Conservation (phyloP, 768 basidiomycete species). For the Mycena sanguinolenta region DNA sequence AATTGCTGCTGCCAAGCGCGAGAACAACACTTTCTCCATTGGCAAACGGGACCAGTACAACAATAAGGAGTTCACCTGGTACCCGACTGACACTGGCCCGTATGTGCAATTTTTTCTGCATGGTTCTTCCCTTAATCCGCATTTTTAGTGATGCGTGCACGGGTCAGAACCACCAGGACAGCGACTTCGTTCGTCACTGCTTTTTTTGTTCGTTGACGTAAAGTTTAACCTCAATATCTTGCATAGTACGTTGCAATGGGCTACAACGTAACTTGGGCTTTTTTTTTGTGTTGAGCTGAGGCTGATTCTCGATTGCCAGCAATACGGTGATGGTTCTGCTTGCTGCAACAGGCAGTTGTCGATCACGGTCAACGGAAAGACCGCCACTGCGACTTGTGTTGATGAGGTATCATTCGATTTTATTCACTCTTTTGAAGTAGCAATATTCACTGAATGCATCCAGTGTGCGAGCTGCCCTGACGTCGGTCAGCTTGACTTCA, state of each 20-base stretch:
- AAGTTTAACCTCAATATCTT: neutral
- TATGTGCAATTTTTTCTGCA: neutral
- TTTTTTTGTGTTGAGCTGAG: neutral
- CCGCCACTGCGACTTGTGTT: conserved; percentile 31
- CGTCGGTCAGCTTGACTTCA: conserved; percentile 28
- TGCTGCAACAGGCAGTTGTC: conserved; percentile 29
- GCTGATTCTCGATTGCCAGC: conserved; percentile 13
- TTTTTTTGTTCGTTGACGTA: neutral
- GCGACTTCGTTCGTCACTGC: conserved; percentile 22
- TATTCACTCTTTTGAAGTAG: neutral
- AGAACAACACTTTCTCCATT: neutral
- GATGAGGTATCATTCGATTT: conserved; percentile 26
- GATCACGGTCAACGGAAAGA: conserved; percentile 32
- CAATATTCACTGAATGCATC: neutral
- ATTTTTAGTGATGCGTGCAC: conserved; percentile 31
- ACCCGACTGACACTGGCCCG: conserved; percentile 31
- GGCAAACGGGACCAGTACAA: conserved; percentile 10
- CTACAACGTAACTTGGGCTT: conserved; percentile 15
- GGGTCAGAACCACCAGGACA: conserved; percentile 30
- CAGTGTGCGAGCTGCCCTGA: conserved; percentile 32
- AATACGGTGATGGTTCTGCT: conserved; percentile 26
- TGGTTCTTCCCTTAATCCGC: neutral
- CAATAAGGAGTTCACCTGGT: conserved; percentile 26
- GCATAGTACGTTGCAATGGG: conserved; percentile 33
- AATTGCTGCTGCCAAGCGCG: conserved; percentile 18